These are phyloP conservation scores for Setomelanomma holmii DNA, from an alignment of 2,329 filamentous ascomycete genomes.

Conservation along the genomic window DNA sequence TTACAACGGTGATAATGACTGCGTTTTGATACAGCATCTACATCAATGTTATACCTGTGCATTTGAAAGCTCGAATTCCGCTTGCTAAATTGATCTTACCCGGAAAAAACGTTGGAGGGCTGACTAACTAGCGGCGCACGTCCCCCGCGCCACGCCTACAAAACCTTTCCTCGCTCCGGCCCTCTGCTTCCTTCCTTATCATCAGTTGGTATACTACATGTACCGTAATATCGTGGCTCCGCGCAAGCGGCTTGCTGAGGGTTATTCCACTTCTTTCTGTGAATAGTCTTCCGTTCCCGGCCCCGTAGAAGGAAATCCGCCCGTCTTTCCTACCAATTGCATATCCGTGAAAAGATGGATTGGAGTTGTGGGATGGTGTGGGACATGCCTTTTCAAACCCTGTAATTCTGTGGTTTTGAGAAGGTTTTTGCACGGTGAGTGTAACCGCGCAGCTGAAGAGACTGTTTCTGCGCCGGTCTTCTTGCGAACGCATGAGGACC, in stretches of 20 bases:
- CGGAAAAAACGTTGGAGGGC: neutral
- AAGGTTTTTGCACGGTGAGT: neutral
- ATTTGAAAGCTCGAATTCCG: too few species aligned
- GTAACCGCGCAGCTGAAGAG: too few species aligned
- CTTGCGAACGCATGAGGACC: too few species aligned
- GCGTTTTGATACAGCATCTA: too few species aligned
- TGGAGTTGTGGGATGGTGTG: conserved; percentile 53
- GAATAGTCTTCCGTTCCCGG: conserved; percentile 54
- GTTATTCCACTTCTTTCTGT: conserved; percentile 44
- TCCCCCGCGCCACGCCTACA: conserved; percentile 20
- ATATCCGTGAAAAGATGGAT: conserved; percentile 52
- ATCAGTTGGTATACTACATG: conserved; percentile 48
- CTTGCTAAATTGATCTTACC: neutral
- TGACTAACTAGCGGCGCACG: conserved; percentile 19
- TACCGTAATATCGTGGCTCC: conserved; percentile 49
- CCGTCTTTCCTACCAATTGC: conserved; percentile 51
- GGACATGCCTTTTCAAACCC: conserved; percentile 37
- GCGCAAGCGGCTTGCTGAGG: conserved; percentile 52
- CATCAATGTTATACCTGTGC: too few species aligned
- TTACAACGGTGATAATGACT: too few species aligned
- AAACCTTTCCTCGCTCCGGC: conserved; percentile 29
- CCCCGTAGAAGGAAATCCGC: conserved; percentile 48
- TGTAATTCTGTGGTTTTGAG: neutral
- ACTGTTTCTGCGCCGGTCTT: too few species aligned
- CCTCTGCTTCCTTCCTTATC: conserved; percentile 36